Base-by-base conservation (phyloP, 495 filamentous ascomycete species). In the Penicillium canescens region DNA sequence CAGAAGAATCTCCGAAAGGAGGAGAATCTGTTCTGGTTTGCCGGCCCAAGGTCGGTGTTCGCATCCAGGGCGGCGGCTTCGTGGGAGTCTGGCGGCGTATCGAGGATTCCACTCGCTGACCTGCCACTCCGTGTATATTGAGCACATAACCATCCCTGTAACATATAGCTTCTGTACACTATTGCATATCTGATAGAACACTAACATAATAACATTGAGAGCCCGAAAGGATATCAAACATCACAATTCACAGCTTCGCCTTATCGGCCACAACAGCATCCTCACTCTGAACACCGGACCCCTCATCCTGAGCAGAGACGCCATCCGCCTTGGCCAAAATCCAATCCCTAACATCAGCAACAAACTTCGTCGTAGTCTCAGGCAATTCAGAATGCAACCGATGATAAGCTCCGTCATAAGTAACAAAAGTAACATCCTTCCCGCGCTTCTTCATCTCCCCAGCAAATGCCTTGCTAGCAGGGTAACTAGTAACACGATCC, bases 351-450 rank as follows among this genome's bases (percentile, higher is more conserved):
- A 95, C 79, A 68, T 96, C 89, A 47, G 79, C 78, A 31, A 79
- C 80, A 61, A 88, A 94, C 42, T 73, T 74, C 45, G 78, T 72
- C 56, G 77, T 79, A 52, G 83, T 78, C 16, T 89, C 70, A 26
- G 78, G 67, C 51, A 84, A 75, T 54, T 96, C 92, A 2, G 79
- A 79, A 72, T 94, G 89, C 60, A 96, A 66, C 74, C 59, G 60
- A 70, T 96, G 92, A 66, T 79, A 90, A 73, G 79, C 89, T 6
- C 89, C 92, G 42, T 89, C 85, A 62, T 93, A 96, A 7, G 73
- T 59, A 74, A 79, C 84, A 59, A 92, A 89, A 38, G 70, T 74
- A 62, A 82, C 85, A 65, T 96, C 89, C 50, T 77, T 64, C 9
- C 87, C 74, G 42, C 73, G 64, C 13, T 71, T 60, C 36, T 50